phyloP scores from a whole-genome alignment of 2,329 filamentous ascomycete species.

The Zymoseptoria brevis region DNA sequence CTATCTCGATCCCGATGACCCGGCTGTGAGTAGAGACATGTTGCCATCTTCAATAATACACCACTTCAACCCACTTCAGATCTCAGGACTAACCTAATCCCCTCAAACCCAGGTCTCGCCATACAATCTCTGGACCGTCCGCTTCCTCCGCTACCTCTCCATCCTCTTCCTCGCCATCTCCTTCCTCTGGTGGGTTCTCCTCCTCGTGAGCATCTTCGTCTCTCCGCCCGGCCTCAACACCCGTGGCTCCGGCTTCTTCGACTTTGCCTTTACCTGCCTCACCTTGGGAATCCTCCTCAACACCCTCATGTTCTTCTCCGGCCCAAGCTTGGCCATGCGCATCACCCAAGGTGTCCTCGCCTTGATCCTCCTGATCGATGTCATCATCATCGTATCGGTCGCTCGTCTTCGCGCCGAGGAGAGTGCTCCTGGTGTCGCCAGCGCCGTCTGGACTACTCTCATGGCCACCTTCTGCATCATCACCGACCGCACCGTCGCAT shows the following conservation, averaged over 20 bases:
- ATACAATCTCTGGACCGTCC: conserved; percentile 90
- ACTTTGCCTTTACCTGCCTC: conserved; percentile 74
- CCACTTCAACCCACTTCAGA: conserved; percentile 29
- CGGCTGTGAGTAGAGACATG: conserved; percentile 52
- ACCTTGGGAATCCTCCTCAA: conserved; percentile 68
- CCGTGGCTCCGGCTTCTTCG: conserved; percentile 85
- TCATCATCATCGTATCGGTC: conserved; percentile 72
- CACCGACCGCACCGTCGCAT: conserved; percentile 74
- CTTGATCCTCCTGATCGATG: conserved; percentile 60
- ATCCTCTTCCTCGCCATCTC: conserved; percentile 66
- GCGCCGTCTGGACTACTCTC: conserved; percentile 72
- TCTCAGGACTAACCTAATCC: no score
- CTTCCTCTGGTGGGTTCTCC: conserved; percentile 85
- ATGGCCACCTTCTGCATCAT: conserved; percentile 72
- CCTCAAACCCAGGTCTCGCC: conserved; percentile 77
- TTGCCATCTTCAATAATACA: no score
- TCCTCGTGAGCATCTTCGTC: conserved; percentile 84
- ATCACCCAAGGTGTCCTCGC: conserved; percentile 63
- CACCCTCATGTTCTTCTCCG: conserved; percentile 76
- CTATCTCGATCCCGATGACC: conserved; percentile 71
- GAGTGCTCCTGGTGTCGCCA: conserved; percentile 82
- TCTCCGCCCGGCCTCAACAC: conserved; percentile 80
- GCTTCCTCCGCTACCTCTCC: conserved; percentile 69
- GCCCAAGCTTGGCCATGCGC: conserved; percentile 71
- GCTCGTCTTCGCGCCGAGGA: conserved; percentile 71